Evolutionary conservation across 2,329 filamentous ascomycete genomes (phyloP), one percentile per base, ranked within the genome.

Genomic region (Nigrospora oryzae): DNA sequence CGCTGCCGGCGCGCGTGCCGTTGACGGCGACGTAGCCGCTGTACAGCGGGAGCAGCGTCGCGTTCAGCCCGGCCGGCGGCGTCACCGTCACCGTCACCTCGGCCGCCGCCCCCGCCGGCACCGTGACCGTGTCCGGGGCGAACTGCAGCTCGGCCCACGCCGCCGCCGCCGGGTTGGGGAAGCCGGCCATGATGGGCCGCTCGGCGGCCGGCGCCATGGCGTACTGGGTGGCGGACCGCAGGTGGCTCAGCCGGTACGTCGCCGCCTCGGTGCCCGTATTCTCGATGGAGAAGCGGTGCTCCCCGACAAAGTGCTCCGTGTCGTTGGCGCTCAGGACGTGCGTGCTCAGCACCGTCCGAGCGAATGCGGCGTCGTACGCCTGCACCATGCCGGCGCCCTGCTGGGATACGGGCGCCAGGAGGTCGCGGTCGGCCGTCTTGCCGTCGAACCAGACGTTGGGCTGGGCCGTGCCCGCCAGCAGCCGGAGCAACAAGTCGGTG

Each of bases 1-100:
- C 63, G 40, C 60, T 60, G 33, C 34, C 35, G n/a, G n/a, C n/a
- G 40, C 32, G 3, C 31, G 31, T 42, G 34, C 34, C 34, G 35
- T 63, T 65, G 42, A 72, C 52, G 12, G 64, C 57, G 39, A 72
- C 56, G 55, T 63, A 70, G 17, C 69, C 69, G 15, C 63, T 64
- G 55, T 70, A 72, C 8, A 71, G 58, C 5, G 67, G 67, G 17
- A 70, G 50, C 5, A 56, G 57, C 1, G 48, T 50, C 7, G 49
- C 47, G 35, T 63, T 52, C 10, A 66, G 49, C 13, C 54, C 53
- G 2, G 41, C 33, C 1, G 62, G 60, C 5, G 56, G 56, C 12
- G 53, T 54, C 37, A 61, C 53, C 4, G 49, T 55, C 30, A 66
- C 52, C 2, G 51, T 54, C 23, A 63, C 53, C 12, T 55, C 49